Evolutionary conservation across 371 early-diverging fungal genomes (phyloP).

Genomic region (Mucor indicus): DNA sequence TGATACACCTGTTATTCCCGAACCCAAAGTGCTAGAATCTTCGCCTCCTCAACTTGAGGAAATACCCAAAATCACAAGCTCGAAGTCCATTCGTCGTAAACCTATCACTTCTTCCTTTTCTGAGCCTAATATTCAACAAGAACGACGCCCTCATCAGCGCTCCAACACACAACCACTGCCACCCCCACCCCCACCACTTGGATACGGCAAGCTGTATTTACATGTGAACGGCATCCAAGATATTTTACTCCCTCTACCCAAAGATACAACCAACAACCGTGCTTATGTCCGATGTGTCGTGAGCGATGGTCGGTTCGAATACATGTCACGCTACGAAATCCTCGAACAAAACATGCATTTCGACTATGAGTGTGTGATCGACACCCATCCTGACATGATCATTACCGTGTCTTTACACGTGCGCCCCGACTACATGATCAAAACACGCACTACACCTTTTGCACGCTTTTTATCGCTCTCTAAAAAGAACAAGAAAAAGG

Average conservation of each 20-base stretch:
- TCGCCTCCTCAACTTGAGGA: too few relatives aligned
- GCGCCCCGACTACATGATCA: slow-evolving; percentile 32
- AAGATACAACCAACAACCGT: too few relatives aligned
- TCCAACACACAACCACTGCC: slow-evolving; percentile 1
- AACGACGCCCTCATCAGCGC: too few relatives aligned
- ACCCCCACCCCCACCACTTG: neutral
- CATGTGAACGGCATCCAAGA: slow-evolving; percentile 35
- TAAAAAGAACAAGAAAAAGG: slow-evolving; percentile 25
- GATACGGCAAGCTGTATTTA: slow-evolving; percentile 36
- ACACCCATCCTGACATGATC: slow-evolving; percentile 33
- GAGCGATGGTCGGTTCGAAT: slow-evolving; percentile 47
- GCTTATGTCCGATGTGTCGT: slow-evolving; percentile 47
- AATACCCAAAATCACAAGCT: too few relatives aligned
- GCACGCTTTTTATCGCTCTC: too few relatives aligned
- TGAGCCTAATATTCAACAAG: too few relatives aligned
- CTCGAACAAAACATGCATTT: slow-evolving; percentile 24
- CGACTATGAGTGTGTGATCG: slow-evolving; percentile 38
- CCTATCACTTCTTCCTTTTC: too few relatives aligned
- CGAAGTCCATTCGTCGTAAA: too few relatives aligned
- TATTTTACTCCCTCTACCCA: slow-evolving; percentile 39
- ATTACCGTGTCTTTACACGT: slow-evolving; percentile 37
- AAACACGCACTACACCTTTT: slow-evolving; percentile 21
- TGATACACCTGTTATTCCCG: too few relatives aligned
- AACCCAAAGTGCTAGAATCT: too few relatives aligned
- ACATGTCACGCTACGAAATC: slow-evolving; percentile 45